phyloP scores from a whole-genome alignment of 148 eudicot genomes.

The Rhododendron ferrugineum region DNA sequence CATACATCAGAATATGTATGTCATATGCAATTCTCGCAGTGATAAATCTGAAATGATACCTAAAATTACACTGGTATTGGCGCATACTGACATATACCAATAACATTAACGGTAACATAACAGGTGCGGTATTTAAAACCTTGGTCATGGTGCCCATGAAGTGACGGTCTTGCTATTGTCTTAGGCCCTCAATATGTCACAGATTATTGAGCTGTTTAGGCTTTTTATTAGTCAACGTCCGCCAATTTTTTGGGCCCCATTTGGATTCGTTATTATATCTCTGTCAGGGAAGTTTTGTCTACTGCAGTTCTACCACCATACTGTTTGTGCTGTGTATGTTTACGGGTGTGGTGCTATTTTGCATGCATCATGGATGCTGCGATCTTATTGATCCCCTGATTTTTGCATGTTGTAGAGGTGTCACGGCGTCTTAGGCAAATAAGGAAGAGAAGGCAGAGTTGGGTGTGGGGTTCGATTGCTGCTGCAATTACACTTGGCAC shows the following conservation, averaged over 20 bases:
- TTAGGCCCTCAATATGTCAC: neutral
- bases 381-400: neutral
- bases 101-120: neutral
- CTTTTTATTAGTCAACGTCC: neutral
- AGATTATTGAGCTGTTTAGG: neutral
- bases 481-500: conserved; percentile 62
- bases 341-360: neutral
- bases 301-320: neutral
- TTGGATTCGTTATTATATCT: neutral
- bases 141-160: neutral
- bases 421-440: conserved; percentile 71
- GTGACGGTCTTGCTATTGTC: neutral
- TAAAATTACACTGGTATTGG: neutral
- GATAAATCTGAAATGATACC: neutral
- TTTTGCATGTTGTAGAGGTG: conserved; percentile 39
- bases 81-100: neutral
- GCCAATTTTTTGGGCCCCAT: neutral
- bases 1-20: neutral
- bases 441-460: conserved; percentile 66
- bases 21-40: neutral
- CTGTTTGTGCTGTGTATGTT: neutral
- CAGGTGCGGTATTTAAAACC: neutral
- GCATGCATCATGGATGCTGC: neutral
- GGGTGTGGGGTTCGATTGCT: conserved; percentile 77
- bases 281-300: neutral